Evolutionary conservation across 2,329 filamentous ascomycete species (phyloP), one percentile per base, ranked within the genome.

Genomic region (Raffaelea albimanens): DNA sequence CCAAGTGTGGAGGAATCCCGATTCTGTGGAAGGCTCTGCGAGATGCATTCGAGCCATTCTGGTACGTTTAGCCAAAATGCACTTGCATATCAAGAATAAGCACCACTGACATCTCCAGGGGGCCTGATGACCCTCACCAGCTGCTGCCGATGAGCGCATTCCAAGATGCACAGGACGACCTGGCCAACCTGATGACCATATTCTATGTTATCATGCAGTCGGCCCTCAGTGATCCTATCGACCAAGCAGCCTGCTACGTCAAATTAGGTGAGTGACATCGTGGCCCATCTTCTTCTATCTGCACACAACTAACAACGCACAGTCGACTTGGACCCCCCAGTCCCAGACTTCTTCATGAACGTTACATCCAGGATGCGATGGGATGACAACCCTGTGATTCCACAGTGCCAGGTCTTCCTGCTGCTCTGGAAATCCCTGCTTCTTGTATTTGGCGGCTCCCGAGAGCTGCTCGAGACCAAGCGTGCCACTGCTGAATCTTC

Each of bases 401-500:
- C 72, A 47, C 76, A 85, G 50, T 79, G 79, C 55, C 73, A 84
- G 72, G 69, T 93, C 38, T 80, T 95, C 46, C 70, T 96, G 8
- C 70, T 97, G 2, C 78, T 94, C 43, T 97, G 93, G 91, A 98
- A 98, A 67, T 83, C 87, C 0, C 78, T 95, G 9, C 70, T 97
- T 16, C 75, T 97, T 2, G 76, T 85, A 1, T 93, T 97, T 61
- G 93, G 93, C 22, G 87, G 88, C 38, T 82, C 81, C 34, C 64
- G 78, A 46, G 82, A 89, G 53, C 75, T 95, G 18, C 77, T 82
- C 25, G 73, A 79, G 49, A 76, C 87, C 31, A 97, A 96, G 63
- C 71, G 73, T 52, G 81, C 79, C 3, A 80, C 90, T 29, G 75
- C 75, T 45, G 82, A 88, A 54, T 70, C 74, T 51, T 70, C 73